phyloP scores from a whole-genome alignment of 2,329 filamentous ascomycete species.

The Claviceps maximensis region DNA sequence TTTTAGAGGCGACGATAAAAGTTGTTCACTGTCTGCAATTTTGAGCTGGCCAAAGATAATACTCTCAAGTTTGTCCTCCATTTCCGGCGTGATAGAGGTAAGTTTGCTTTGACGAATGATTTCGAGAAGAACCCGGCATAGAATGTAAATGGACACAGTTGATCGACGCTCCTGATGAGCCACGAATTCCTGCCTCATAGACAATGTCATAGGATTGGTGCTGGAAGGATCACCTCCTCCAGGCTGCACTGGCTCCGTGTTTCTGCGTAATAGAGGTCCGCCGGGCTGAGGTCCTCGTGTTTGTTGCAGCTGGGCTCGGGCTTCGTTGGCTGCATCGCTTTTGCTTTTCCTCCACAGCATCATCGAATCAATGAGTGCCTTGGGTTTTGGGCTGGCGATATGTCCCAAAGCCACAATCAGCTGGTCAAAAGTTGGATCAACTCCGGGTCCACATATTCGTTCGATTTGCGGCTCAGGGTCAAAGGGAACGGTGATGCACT shows the following conservation, averaged over 20 bases:
- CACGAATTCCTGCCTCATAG: slow-evolving; percentile 54
- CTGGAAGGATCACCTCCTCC: slow-evolving; percentile 17
- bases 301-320: slow-evolving; percentile 45
- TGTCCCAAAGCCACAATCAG: slow-evolving; percentile 86
- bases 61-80: slow-evolving; percentile 85
- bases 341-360: slow-evolving; percentile 98
- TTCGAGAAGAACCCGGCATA: slow-evolving; percentile 86
- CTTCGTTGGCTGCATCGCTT: slow-evolving; percentile 71
- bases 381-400: slow-evolving; percentile 87
- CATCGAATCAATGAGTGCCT: slow-evolving; percentile 88
- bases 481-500: slow-evolving; percentile 67
- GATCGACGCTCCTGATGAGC: slow-evolving; percentile 77
- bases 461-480: slow-evolving; percentile 78
- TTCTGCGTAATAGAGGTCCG: slow-evolving; percentile 49
- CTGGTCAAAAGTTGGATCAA: slow-evolving; percentile 84
- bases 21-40: slow-evolving; percentile 70
- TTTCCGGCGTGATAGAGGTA: slow-evolving; percentile 70
- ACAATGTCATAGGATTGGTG: slow-evolving; percentile 26
- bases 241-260: slow-evolving; percentile 56
- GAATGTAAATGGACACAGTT: slow-evolving; percentile 87
- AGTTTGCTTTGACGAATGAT: slow-evolving; percentile 85
- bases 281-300: slow-evolving; percentile 28
- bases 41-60: slow-evolving; percentile 97
- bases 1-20: slow-evolving; percentile 65
- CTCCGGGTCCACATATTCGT: slow-evolving; percentile 76